These are phyloP conservation scores for Sphaerobolus stellatus DNA, from an alignment of 1,284 basidiomycete species.

Conservation along the genomic window DNA sequence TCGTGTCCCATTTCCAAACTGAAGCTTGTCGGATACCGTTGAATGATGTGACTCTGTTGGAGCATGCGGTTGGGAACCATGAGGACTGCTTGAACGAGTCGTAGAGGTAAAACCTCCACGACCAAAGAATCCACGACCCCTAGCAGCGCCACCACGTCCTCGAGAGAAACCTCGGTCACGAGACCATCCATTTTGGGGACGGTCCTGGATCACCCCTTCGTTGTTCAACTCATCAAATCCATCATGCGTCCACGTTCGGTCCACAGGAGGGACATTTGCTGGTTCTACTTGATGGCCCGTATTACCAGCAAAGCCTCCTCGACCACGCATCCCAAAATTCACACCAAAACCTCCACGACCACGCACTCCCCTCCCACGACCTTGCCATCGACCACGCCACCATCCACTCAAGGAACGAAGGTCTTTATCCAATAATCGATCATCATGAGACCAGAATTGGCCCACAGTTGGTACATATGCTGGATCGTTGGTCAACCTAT, in stretches of 20 bases:
- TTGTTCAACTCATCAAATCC: slow-evolving; percentile 82
- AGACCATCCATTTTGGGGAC: slow-evolving; percentile 23
- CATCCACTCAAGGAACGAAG: slow-evolving; percentile 73
- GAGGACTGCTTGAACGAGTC: slow-evolving; percentile 31
- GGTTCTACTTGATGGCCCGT: slow-evolving; percentile 13
- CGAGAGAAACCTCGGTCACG: slow-evolving; percentile 41
- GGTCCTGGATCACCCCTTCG: slow-evolving; percentile 33
- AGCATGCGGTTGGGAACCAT: slow-evolving; percentile 23
- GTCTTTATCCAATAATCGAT: slow-evolving; percentile 75
- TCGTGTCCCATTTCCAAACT: slow-evolving; percentile 28
- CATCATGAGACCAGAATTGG: slow-evolving; percentile 90
- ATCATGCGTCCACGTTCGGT: slow-evolving; percentile 75
- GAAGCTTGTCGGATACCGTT: slow-evolving; percentile 3
- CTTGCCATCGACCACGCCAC: slow-evolving; percentile 79
- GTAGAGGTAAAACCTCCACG: slow-evolving; percentile 31
- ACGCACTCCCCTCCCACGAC: slow-evolving; percentile 61
- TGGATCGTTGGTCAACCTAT: slow-evolving; percentile 75
- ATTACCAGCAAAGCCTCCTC: slow-evolving; percentile 39
- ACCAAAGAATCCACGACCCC: background rate
- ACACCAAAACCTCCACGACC: slow-evolving; percentile 39
- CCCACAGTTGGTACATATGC: slow-evolving; percentile 85
- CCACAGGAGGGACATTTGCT: slow-evolving; percentile 52
- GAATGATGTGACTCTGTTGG: slow-evolving; percentile 22
- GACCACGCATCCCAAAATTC: slow-evolving; percentile 35
- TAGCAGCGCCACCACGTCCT: slow-evolving; percentile 39